These are phyloP conservation scores for Candida taoyuanica DNA, from an alignment of 805 yeast species.

Conservation along the genomic window DNA sequence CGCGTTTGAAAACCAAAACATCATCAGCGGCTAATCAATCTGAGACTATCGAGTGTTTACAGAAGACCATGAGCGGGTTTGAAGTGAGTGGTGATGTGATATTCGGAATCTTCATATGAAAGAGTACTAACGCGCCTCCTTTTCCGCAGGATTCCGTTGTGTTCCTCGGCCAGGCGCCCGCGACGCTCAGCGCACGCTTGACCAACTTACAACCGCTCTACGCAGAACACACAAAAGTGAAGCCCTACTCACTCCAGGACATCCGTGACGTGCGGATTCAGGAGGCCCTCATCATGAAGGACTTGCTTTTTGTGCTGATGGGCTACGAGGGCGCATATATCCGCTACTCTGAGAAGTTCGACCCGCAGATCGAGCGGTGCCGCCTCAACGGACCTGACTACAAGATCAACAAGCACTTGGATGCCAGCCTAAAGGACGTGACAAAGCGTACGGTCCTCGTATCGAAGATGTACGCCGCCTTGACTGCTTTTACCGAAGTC, in stretches of 20 bases:
- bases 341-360: conserved; percentile 58
- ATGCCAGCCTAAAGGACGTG: conserved; percentile 66
- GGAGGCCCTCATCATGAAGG: conserved; percentile 69
- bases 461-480: conserved; percentile 60
- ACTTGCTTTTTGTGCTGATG: conserved; percentile 58
- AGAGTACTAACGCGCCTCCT: conserved; percentile 2
- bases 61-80: conserved; percentile 3
- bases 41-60: neutral
- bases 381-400: conserved; percentile 69
- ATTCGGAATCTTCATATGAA: too few species aligned
- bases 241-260: conserved; percentile 43
- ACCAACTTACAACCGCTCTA: conserved; percentile 34
- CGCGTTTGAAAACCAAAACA: neutral
- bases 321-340: conserved; percentile 80
- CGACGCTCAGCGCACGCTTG: conserved; percentile 27
- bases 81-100: conserved; percentile 2
- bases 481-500: conserved; percentile 54
- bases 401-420: conserved; percentile 65
- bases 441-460: conserved; percentile 53
- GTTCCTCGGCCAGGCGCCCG: conserved; percentile 20
- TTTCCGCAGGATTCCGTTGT: conserved; percentile 24
- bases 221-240: conserved; percentile 29
- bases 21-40: too few species aligned
- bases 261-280: conserved; percentile 50
- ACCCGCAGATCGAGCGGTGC: conserved; percentile 37